Base-by-base conservation (phyloP, 768 basidiomycete genomes). In the Tricholoma flavovirens region DNA sequence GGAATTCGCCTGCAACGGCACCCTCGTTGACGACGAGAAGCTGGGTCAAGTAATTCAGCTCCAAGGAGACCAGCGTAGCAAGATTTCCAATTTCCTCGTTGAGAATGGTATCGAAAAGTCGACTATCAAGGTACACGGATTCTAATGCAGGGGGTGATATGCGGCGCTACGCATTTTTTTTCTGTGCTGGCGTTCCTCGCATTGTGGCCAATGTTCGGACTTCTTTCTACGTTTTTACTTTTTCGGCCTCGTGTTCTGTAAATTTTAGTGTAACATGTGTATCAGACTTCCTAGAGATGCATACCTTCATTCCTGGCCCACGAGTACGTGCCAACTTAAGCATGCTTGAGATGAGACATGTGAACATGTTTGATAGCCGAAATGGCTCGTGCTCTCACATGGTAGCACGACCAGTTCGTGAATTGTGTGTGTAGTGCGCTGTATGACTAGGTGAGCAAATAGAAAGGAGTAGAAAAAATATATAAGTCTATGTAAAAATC, bases 1-100 rank as follows among this genome's bases (percentile, higher is more conserved):
- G 93, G 93, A 97, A 79, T 97, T 98, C 64, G 95, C 95, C 62
- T 98, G 95, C 79, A 99, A 99, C 74, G 97, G 97, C 63, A 95
- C 89, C 51, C 83, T 99, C 64, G 90, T 97, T 62, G 90, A 94
- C 53, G 92, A 97, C 75, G 90, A 90, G 71, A 92, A 94, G 76
- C 84, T 93, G 77, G 97, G 97, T 55, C 83, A 94, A 76, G 92
- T 99, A 70, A 92, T 99, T 67, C 97, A 99, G 76, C 86, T 99
- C 61, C 97, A 98, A 71, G 97, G 97, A 59, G 97, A 99, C 74
- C 97, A 99, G 73, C 84, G 97, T 51, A 72, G 80, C 69, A 94
- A 95, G 80, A 96, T 98, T 61, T 83, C 82, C 53, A 82, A 77
- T 49, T 98, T 98, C 81, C 85, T 99, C 62, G 77, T 80, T 59